phyloP scores from a whole-genome alignment of 2,329 filamentous ascomycete species.

The Venturia aucupariae region DNA sequence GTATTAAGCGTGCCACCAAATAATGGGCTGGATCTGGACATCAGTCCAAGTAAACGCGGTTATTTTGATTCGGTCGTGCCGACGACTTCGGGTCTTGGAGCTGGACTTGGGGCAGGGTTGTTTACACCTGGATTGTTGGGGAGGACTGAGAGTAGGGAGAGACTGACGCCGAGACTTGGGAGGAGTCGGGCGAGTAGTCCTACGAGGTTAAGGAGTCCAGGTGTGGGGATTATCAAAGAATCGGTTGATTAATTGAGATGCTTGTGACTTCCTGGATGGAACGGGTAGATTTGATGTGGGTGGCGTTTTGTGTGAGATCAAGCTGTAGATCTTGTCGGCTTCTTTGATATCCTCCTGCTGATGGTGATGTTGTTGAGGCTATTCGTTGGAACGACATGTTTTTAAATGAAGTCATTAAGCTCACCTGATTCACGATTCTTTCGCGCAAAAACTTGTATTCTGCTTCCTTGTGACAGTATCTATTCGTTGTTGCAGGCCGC shows the following conservation, averaged over 20 bases:
- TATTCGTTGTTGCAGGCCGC: too few species aligned
- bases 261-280: background rate
- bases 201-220: background rate
- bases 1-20: conserved; percentile 32
- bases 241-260: background rate
- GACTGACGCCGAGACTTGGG: conserved; percentile 50
- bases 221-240: background rate
- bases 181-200: conserved; percentile 44
- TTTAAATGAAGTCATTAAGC: background rate
- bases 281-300: background rate
- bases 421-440: too few species aligned
- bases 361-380: background rate
- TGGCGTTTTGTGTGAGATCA: background rate
- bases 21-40: conserved; percentile 1
- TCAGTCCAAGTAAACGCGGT: conserved; percentile 15
- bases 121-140: conserved; percentile 65
- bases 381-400: background rate
- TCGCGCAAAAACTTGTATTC: background rate
- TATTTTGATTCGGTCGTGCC: conserved; percentile 22
- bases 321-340: background rate
- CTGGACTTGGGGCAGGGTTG: conserved; percentile 33
- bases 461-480: background rate
- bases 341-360: background rate
- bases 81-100: conserved; percentile 25
- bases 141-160: conserved; percentile 78